Base-by-base conservation (phyloP, 1,284 basidiomycete species). In the Stygiomarasmius scandens region DNA sequence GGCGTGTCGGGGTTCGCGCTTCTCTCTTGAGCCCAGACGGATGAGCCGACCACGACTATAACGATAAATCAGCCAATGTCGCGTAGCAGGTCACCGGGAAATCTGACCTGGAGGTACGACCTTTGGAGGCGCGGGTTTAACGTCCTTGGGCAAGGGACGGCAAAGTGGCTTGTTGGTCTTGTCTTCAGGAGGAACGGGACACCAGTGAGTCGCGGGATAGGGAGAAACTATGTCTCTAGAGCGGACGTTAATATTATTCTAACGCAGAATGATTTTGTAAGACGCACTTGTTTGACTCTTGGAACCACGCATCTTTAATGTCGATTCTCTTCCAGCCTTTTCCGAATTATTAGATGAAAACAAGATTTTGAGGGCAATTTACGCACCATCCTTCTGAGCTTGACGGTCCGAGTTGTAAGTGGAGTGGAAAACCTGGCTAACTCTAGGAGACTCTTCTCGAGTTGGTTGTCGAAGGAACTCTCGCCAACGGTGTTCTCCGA, bases 241-340 rank as follows among this genome's bases (percentile, higher is more conserved):
- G 5, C 20, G 10, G 16, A 29, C 29, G 2, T 20, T 32, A 20
- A 25, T n/a, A 29, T 34, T 23, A 4, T 25, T 3, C 25, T 22
- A 2, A 25, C n/a, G 24, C 12, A 41, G 16, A 32, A 12, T 32
- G 38, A 34, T n/a, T 19, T 3, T 41, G 20, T 16, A 16, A 22
- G 27, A 65, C 69, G 50, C 49, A 77, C 82, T 58, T 66, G 52
- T 78, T 78, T 1, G 63, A 67, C 80, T 66, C 68, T 2, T 70
- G 67, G 71, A 88, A 89, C 86, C 86, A 90, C 4, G 62, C 57
- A 2, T 78, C 74, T 32, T 78, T 66, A 6, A 88, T 74, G 41
- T 80, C 70, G 43, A 86, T 75, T 2, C 78, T 74, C 59, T 85
- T 86, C 88, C 88, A 90, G 2, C 88, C 87, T 89, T 51, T n/a